Percentiles rank a stretch among this genome's conserved stretches.
phyloP scores from a whole-genome alignment of 768 basidiomycete species.

The Leccinellum luteum region DNA sequence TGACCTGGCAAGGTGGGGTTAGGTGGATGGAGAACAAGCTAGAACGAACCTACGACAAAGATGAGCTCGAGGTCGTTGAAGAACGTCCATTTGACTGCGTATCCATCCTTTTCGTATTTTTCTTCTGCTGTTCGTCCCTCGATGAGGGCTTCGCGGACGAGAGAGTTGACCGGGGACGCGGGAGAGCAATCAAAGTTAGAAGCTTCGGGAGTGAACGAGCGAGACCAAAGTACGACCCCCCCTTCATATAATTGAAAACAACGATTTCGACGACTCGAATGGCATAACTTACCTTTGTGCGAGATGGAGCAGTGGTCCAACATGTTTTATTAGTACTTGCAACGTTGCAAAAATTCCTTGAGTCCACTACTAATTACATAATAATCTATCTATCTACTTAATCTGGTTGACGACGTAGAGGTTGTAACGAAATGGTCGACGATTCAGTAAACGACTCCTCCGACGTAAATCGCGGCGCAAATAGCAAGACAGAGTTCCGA shows the following conservation, averaged over 20 bases:
- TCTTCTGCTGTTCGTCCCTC: constrained; percentile 82
- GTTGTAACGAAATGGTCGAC: constrained; percentile 15
- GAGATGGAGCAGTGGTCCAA: constrained; percentile 96
- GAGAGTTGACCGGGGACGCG: constrained; percentile 81
- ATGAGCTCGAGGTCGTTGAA: constrained; percentile 95
- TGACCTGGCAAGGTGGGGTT: constrained; percentile 55
- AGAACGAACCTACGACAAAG: constrained; percentile 71
- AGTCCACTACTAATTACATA: neutral
- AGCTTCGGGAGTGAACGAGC: constrained; percentile 89
- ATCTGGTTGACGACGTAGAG: constrained; percentile 26
- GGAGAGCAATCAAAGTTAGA: constrained; percentile 64
- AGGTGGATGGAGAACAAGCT: neutral
- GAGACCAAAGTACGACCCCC: constrained; percentile 91
- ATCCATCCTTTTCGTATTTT: constrained; percentile 91
- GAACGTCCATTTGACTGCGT: constrained; percentile 91
- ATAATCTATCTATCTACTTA: neutral
- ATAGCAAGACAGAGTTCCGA: constrained; percentile 6
- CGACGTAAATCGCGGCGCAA: constrained; percentile 14
- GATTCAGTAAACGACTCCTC: constrained; percentile 9
- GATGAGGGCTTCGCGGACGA: constrained; percentile 88
- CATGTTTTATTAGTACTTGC: constrained; percentile 49
- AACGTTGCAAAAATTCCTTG: neutral
- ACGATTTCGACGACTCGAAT: neutral
- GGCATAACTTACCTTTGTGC: constrained; percentile 85
- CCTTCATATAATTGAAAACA: constrained; percentile 44